Percentiles rank a stretch among this genome's conserved stretches.
Evolutionary conservation across 2,329 filamentous ascomycete species (phyloP).

Genomic region (Talaromyces sp.): DNA sequence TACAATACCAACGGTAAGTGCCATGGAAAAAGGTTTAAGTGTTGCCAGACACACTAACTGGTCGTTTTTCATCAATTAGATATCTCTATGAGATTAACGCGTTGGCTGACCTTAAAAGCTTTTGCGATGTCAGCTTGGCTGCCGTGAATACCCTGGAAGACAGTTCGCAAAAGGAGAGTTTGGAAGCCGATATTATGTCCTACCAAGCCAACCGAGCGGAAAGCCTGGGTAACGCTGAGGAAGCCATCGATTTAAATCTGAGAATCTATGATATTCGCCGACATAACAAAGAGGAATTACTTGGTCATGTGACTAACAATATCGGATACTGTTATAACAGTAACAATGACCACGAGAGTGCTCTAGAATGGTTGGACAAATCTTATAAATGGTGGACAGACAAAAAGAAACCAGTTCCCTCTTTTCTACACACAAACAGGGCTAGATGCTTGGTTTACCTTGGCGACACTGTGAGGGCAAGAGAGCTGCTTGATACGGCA

Average conservation of each 20-base stretch:
- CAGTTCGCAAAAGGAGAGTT: neutral
- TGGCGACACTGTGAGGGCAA: neutral
- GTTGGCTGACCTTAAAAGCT: neutral
- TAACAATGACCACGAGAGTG: neutral
- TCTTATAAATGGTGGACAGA: neutral
- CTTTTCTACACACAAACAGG: neutral
- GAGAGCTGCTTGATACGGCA: neutral
- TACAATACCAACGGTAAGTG: neutral
- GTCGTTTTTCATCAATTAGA: neutral
- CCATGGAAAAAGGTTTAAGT: neutral
- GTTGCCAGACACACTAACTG: neutral
- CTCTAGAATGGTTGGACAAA: neutral
- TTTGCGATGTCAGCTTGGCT: neutral
- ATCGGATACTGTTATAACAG: neutral
- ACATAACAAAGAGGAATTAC: neutral
- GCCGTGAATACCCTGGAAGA: neutral
- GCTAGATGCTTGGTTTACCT: neutral
- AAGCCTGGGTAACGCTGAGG: neutral
- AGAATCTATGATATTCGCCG: neutral
- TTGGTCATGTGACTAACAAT: neutral
- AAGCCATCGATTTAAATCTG: neutral
- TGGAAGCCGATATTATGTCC: neutral
- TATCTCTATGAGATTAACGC: neutral
- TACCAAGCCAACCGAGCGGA: neutral
- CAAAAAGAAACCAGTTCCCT: neutral